Base-by-base conservation (phyloP, 1,284 basidiomycete genomes). In the Laetiporus sulphureus region DNA sequence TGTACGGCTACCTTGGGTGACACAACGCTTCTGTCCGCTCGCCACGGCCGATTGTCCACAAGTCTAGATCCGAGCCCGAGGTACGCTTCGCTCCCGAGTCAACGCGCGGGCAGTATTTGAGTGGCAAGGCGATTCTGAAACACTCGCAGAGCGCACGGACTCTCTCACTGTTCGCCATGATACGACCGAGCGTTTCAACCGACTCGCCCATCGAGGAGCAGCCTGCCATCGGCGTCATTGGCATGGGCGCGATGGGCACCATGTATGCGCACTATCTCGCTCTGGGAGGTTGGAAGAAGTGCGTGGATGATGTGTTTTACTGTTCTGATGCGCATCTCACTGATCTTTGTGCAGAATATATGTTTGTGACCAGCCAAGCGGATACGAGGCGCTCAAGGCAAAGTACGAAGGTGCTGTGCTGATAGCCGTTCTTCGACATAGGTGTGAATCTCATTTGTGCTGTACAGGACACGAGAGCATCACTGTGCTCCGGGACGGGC, bases 241-340 rank as follows among this genome's bases (percentile, higher is more conserved):
- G 91, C 1, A 93, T 94, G 91, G 90, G 90, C 3, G 78, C 92
- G 47, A 99, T 98, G 95, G 95, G 95, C 3, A 73, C 73, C 53
- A 89, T 99, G 85, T 99, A 98, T 61, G 92, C 93, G 0, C 75
- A 75, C 29, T 65, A 72, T 31, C 69, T 98, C 25, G 76, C 79
- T 6, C 69, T 72, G 7, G 91, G 83, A 2, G 93, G 92, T 1
- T 91, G 88, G 81, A 79, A 83, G 67, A 87, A 82, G 91, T 92
- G 50, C 53, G 75, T 60, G 1, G 1, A 23, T 27, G 8, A 13
- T 5, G 5, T 20, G 13, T 18, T 24, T 18, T 15, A 33, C 15
- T 19, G 32, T 36, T 19, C 37, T 7, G 29, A 21, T n/a, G 25
- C 33, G 3, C 22, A 40, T n/a, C 30, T 5, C 31, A 21, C 13